These are phyloP conservation scores for Aspergillus persii DNA, from an alignment of 2,329 filamentous ascomycete species.

Conservation along the genomic window DNA sequence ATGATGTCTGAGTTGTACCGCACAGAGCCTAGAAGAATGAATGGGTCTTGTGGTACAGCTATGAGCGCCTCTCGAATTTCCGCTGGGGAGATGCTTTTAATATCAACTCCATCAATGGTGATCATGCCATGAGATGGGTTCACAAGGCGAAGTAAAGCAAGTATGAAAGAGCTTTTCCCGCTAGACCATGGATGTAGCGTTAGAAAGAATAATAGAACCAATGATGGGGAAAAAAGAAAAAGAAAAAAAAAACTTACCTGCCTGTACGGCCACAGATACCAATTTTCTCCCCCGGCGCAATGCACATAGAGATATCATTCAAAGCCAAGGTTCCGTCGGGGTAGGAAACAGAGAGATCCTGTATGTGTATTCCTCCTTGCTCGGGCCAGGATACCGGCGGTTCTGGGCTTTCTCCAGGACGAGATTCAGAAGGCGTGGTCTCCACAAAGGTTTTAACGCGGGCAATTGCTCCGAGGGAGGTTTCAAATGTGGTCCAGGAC, in stretches of 20 bases:
- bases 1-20: constrained; percentile 50
- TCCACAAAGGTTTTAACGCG: constrained; percentile 15
- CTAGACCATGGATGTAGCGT: neutral
- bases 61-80: constrained; percentile 15
- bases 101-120: constrained; percentile 20
- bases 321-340: neutral
- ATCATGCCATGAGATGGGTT: constrained; percentile 25
- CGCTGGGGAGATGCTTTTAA: constrained; percentile 12
- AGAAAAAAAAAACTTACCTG: neutral
- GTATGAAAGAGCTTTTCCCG: constrained; percentile 13
- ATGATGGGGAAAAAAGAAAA: neutral
- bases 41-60: constrained; percentile 26
- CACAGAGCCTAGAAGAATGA: constrained; percentile 29
- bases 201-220: no score
- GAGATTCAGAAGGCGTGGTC: constrained; percentile 4
- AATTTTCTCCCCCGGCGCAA: neutral
- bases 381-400: neutral
- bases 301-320: neutral
- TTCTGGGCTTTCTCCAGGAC: neutral
- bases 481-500: constrained; percentile 54
- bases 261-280: neutral
- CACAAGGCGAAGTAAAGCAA: constrained; percentile 23
- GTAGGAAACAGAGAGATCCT: neutral
- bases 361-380: neutral
- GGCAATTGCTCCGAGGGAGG: constrained; percentile 47